Percentiles rank a stretch among this genome's conserved stretches.
phyloP scores from a whole-genome alignment of 2,329 filamentous ascomycete genomes.

The Fonsecaea erecta region DNA sequence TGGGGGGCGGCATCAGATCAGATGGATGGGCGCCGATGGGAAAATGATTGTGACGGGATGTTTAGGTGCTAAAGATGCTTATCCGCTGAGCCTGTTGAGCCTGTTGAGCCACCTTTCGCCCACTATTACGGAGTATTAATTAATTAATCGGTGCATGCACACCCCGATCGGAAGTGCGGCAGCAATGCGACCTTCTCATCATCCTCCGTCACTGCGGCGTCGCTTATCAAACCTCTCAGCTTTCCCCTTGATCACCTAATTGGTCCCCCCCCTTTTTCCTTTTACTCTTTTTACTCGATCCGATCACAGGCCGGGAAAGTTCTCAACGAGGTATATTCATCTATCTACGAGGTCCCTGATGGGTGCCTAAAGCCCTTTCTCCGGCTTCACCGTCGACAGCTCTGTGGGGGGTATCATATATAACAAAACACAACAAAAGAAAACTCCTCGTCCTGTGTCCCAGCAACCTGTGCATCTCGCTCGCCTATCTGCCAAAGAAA shows the following conservation, averaged over 20 bases:
- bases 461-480: neutral
- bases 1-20: no score
- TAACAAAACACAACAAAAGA: neutral
- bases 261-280: neutral
- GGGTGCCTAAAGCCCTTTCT: neutral
- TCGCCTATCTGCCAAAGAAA: neutral
- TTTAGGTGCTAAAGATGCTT: no score
- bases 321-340: neutral
- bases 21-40: no score
- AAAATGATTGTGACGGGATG: no score
- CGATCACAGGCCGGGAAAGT: slow-evolving; percentile 3
- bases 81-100: no score
- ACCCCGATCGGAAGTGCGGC: slow-evolving; percentile 1
- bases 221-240: slow-evolving; percentile 18
- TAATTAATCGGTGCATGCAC: neutral
- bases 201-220: neutral
- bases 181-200: neutral
- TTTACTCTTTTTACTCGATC: neutral
- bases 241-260: no score
- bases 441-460: neutral
- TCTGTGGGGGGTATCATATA: neutral
- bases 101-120: neutral
- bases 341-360: neutral
- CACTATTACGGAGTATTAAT: no score
- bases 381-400: neutral